These are phyloP conservation scores for Starmerella vitae DNA, from an alignment of 805 yeast genomes.

Conservation along the genomic window DNA sequence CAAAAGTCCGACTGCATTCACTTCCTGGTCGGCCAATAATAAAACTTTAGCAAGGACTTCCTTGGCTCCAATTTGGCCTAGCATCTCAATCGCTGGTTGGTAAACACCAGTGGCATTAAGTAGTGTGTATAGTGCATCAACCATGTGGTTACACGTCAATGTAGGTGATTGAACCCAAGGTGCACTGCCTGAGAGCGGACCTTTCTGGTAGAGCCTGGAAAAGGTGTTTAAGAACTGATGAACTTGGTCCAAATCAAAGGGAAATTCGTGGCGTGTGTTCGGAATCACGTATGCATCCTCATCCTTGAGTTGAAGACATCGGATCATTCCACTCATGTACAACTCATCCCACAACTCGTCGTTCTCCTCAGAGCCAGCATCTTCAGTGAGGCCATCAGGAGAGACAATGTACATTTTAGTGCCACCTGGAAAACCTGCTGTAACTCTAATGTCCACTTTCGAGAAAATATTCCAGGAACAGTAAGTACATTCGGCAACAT, in stretches of 20 bases:
- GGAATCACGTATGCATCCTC: slow-evolving; percentile 64
- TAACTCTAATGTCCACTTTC: slow-evolving; percentile 58
- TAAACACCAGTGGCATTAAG: slow-evolving; percentile 53
- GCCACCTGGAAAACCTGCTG: slow-evolving; percentile 42
- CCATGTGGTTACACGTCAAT: slow-evolving; percentile 49
- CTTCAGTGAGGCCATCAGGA: slow-evolving; percentile 15
- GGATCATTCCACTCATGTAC: slow-evolving; percentile 54
- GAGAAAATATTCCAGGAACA: slow-evolving; percentile 60
- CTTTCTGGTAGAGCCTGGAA: slow-evolving; percentile 51
- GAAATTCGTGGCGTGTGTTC: slow-evolving; percentile 76
- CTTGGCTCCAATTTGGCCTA: slow-evolving; percentile 42
- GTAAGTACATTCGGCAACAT: slow-evolving; percentile 31
- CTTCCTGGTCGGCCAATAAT: slow-evolving; percentile 33
- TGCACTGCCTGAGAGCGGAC: slow-evolving; percentile 51
- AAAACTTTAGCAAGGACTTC: slow-evolving; percentile 34
- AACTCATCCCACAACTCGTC: slow-evolving; percentile 35
- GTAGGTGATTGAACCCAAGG: slow-evolving; percentile 61
- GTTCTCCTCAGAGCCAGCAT: slow-evolving; percentile 29
- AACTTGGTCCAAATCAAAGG: slow-evolving; percentile 38
- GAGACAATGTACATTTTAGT: slow-evolving; percentile 29
- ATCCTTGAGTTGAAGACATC: slow-evolving; percentile 66
- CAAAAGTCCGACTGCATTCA: slow-evolving; percentile 36
- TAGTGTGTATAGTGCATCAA: slow-evolving; percentile 57
- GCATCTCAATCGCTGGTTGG: slow-evolving; percentile 45
- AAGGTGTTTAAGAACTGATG: slow-evolving; percentile 48